Conservation (phyloP, 176 grass and related monocot species). For the Oryza coarctata region DNA sequence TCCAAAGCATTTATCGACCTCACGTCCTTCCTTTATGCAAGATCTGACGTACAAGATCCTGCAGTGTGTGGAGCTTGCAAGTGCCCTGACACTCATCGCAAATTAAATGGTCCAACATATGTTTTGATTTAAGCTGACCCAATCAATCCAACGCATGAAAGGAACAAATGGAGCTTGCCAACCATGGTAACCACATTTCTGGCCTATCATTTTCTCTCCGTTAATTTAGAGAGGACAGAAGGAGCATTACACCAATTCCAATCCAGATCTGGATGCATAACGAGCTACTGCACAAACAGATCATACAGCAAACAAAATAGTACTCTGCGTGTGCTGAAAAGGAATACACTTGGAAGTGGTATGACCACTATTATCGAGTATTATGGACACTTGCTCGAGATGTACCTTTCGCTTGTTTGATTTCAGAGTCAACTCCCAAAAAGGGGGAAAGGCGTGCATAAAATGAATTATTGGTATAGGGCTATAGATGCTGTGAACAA, state of each 20-base stretch:
- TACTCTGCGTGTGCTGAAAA: not conserved
- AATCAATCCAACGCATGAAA: not conserved
- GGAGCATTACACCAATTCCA: not conserved
- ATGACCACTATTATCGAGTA: not conserved
- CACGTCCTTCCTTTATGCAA: not conserved
- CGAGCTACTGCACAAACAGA: not conserved
- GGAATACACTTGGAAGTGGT: not conserved
- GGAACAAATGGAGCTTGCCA: not conserved
- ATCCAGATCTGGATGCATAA: not conserved
- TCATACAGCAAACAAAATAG: not conserved
- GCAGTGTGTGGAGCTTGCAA: not conserved
- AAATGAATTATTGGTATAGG: not conserved
- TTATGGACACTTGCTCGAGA: not conserved
- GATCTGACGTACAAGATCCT: not conserved
- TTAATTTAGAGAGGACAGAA: not conserved
- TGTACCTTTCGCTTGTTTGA: not conserved
- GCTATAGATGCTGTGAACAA: not conserved
- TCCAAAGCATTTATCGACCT: not conserved
- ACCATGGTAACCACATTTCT: constrained; percentile 1
- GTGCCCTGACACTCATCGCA: constrained; percentile 13
- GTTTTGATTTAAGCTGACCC: constrained; percentile 15
- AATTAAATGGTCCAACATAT: constrained; percentile 1
- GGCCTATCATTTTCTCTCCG: not conserved
- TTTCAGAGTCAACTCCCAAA: constrained; percentile 14
- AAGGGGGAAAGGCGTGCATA: not conserved